phyloP scores from a whole-genome alignment of 2,329 filamentous ascomycete genomes.

The Pleomassaria siparia region DNA sequence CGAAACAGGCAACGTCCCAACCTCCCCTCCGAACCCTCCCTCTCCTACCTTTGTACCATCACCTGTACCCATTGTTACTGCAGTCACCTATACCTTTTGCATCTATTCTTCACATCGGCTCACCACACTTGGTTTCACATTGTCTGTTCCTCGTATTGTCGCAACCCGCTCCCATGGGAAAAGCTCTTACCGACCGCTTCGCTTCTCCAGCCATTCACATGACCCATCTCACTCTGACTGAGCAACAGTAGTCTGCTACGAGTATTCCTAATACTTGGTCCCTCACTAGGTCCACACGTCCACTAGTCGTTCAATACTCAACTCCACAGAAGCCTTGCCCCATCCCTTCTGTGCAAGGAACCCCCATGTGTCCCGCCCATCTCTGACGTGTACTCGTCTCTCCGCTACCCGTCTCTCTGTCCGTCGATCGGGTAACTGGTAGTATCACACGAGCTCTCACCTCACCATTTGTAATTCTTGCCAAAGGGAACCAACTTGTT shows the following conservation, averaged over 20 bases:
- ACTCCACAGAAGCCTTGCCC: slow-evolving; percentile 15
- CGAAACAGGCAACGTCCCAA: slow-evolving; percentile 40
- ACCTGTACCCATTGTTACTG: slow-evolving; percentile 7
- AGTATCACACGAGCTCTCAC: slow-evolving; percentile 2
- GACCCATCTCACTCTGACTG: slow-evolving; percentile 26
- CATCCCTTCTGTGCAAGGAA: slow-evolving; percentile 29
- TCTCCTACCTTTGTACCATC: slow-evolving; percentile 16
- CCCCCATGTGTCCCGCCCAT: slow-evolving; percentile 16
- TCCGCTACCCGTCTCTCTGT: slow-evolving; percentile 8
- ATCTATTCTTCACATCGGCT: too few species aligned
- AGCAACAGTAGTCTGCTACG: slow-evolving; percentile 25
- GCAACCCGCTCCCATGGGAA: slow-evolving; percentile 15
- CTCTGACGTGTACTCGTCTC: slow-evolving; percentile 20
- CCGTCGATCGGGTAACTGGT: slow-evolving; percentile 14
- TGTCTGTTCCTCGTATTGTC: slow-evolving; percentile 15
- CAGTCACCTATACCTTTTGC: too few species aligned
- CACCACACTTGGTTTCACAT: slow-evolving; percentile 9
- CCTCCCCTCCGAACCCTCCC: slow-evolving; percentile 11
- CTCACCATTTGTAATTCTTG: slow-evolving; percentile 20
- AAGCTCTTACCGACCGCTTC: slow-evolving; percentile 23
- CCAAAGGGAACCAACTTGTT: slow-evolving; percentile 7
- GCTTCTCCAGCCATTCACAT: slow-evolving; percentile 22
- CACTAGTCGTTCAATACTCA: slow-evolving; percentile 20
- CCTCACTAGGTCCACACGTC: slow-evolving; percentile 13
- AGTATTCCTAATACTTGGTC: slow-evolving; percentile 27